phyloP scores from a whole-genome alignment of 1,284 basidiomycete genomes.

The Cryptococcus sp. region DNA sequence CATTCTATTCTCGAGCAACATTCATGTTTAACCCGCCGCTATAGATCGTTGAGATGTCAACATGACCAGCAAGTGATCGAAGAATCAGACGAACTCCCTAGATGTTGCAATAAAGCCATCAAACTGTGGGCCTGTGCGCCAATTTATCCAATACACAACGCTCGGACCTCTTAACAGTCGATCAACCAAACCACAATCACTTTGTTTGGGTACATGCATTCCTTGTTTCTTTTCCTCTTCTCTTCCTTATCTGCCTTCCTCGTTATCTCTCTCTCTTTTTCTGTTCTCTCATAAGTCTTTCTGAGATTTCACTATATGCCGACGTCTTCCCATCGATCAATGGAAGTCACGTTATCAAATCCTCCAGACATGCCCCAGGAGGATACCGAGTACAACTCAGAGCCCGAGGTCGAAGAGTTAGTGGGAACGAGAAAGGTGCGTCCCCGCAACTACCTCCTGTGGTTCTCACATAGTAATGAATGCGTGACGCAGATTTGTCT shows the following conservation, averaged over 20 bases:
- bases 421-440: slow-evolving; percentile 48
- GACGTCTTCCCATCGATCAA: not conserved
- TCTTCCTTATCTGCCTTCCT: not conserved
- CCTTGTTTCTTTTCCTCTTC: not conserved
- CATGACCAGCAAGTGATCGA: too few relatives aligned
- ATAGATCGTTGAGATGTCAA: too few relatives aligned
- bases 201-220: not conserved
- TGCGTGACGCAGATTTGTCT: not conserved
- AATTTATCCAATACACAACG: not conserved
- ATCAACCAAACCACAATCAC: not conserved
- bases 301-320: not conserved
- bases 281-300: not conserved
- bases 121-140: not conserved
- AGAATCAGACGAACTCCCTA: too few relatives aligned
- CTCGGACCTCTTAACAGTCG: too few relatives aligned
- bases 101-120: too few relatives aligned
- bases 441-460: not conserved
- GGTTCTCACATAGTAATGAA: not conserved
- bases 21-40: too few relatives aligned
- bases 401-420: slow-evolving; percentile 52
- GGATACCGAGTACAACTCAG: slow-evolving; percentile 41
- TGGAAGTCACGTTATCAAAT: too few relatives aligned
- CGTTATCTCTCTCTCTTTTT: not conserved
- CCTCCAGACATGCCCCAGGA: too few relatives aligned
- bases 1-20: too few relatives aligned